A percentile compares a stretch with the other conserved stretches of the same genome.
phyloP scores from a whole-genome alignment of 2,329 filamentous ascomycete genomes.

The Calonectria pauciramosa region DNA sequence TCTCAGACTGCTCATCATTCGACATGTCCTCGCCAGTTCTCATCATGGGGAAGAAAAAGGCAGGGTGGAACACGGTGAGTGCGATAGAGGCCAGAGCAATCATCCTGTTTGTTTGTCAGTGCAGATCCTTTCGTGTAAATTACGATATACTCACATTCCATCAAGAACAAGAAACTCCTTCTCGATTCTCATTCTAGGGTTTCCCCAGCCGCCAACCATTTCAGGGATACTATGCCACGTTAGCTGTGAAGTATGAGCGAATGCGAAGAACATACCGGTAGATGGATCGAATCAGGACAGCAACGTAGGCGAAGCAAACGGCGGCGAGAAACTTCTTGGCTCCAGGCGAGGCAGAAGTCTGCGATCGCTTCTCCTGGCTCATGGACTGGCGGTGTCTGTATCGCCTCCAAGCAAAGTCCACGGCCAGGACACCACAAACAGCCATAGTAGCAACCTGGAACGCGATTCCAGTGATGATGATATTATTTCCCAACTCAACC shows the following conservation, averaged over 20 bases:
- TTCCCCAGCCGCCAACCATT: constrained; percentile 72
- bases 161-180: constrained; percentile 68
- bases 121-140: neutral
- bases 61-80: neutral
- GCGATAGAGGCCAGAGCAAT: neutral
- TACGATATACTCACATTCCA: constrained; percentile 46
- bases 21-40: neutral
- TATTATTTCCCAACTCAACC: neutral
- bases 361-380: neutral
- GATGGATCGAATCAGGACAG: constrained; percentile 4
- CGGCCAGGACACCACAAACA: neutral
- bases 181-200: constrained; percentile 67
- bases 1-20: neutral
- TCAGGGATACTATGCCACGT: constrained; percentile 66
- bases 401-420: neutral
- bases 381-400: neutral
- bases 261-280: neutral
- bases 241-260: neutral
- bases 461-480: neutral
- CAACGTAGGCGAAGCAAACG: constrained; percentile 2
- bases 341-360: neutral
- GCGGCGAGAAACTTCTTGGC: neutral
- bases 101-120: neutral
- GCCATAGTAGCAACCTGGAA: constrained; percentile 12
- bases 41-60: constrained; percentile 6